Conservation (phyloP, 495 filamentous ascomycete genomes). For the Parathielavia hyrcaniae region DNA sequence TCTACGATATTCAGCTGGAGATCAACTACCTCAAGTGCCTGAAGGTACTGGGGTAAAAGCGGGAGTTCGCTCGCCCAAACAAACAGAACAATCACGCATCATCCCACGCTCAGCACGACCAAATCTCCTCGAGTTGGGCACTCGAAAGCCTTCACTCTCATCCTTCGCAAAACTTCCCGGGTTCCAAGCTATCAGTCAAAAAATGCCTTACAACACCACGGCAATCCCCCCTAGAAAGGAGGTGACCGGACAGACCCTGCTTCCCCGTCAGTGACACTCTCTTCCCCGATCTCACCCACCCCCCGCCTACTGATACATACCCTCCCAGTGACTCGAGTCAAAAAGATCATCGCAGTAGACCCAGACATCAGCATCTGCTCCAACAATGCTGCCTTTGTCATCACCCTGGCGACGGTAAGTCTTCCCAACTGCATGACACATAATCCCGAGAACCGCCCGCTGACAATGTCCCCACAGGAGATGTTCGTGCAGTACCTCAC, state of each 20-base stretch:
- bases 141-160: neutral
- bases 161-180: neutral
- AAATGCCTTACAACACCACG: slow-evolving; percentile 85
- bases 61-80: no score
- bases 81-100: no score
- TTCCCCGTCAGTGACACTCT: slow-evolving; percentile 62
- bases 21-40: no score
- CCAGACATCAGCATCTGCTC: slow-evolving; percentile 78
- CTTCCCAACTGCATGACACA: neutral
- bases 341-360: slow-evolving; percentile 86
- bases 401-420: slow-evolving; percentile 78
- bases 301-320: slow-evolving; percentile 12
- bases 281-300: neutral
- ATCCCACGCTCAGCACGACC: no score
- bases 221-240: slow-evolving; percentile 74
- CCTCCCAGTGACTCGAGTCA: slow-evolving; percentile 75
- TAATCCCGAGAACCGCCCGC: neutral
- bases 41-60: no score
- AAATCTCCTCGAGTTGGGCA: no score
- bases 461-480: slow-evolving; percentile 51
- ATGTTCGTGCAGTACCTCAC: slow-evolving; percentile 94
- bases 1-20: no score
- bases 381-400: slow-evolving; percentile 90
- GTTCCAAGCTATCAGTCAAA: slow-evolving; percentile 1
- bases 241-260: slow-evolving; percentile 72